A percentile compares a stretch with the other conserved stretches of the same genome.
These are phyloP conservation scores for Aspergillus bertholletiae DNA, from an alignment of 495 filamentous ascomycete genomes.

Conservation along the genomic window DNA sequence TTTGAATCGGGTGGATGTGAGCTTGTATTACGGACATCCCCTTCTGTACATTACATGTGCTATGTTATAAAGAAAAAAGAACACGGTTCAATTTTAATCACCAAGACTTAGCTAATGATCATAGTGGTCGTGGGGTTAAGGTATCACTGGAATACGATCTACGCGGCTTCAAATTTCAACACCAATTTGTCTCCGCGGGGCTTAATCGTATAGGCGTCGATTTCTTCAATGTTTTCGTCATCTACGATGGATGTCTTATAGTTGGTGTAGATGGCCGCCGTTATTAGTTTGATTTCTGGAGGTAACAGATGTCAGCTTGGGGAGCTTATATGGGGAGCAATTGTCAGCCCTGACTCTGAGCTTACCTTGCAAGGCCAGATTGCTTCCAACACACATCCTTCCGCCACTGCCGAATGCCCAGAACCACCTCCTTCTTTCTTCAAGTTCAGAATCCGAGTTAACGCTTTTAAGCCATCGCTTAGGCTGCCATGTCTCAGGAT, in stretches of 20 bases:
- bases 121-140: not conserved
- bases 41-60: constrained; percentile 5
- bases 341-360: no score
- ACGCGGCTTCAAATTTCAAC: constrained; percentile 36
- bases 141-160: not conserved
- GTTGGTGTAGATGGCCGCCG: constrained; percentile 63
- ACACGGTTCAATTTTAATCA: not conserved
- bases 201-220: constrained; percentile 63
- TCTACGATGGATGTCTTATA: constrained; percentile 55
- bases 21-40: not conserved
- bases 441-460: constrained; percentile 32
- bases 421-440: constrained; percentile 65
- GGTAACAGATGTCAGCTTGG: constrained; percentile 7
- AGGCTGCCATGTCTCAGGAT: constrained; percentile 59
- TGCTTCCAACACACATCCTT: constrained; percentile 79
- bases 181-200: constrained; percentile 48
- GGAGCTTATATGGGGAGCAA: not conserved
- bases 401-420: constrained; percentile 86
- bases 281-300: constrained; percentile 45
- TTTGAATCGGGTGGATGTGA: not conserved
- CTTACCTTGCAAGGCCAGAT: constrained; percentile 75
- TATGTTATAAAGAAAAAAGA: not conserved
- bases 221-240: constrained; percentile 57
- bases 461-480: constrained; percentile 55
- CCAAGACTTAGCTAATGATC: no score